Evolutionary conservation across 495 filamentous ascomycete species (phyloP).

Genomic region (Lasiosphaeria miniovina): DNA sequence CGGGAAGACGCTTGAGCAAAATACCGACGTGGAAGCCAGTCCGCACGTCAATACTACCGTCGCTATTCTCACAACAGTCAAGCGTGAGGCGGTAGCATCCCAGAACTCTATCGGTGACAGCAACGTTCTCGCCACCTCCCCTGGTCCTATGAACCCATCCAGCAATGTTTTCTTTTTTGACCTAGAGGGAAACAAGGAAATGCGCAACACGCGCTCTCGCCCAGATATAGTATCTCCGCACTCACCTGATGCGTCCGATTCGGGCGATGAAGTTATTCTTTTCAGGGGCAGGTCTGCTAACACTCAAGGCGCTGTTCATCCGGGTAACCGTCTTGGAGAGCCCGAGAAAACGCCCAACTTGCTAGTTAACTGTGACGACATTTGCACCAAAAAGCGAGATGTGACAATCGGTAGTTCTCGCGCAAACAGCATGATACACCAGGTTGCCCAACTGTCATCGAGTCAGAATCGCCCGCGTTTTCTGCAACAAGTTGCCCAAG

Average conservation of each 20-base stretch:
- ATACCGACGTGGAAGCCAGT: too few species aligned
- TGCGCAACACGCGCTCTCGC: not conserved
- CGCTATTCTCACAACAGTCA: too few species aligned
- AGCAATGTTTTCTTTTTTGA: conserved; percentile 28
- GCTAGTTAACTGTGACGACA: not conserved
- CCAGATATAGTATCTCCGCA: conserved; percentile 26
- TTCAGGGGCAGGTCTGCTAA: conserved; percentile 54
- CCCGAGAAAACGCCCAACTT: not conserved
- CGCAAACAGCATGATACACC: not conserved
- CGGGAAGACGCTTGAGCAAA: too few species aligned
- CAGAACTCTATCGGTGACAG: not conserved
- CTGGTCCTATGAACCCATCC: not conserved
- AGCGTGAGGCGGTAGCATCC: too few species aligned
- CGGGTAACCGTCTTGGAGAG: too few species aligned
- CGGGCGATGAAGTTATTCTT: conserved; percentile 64
- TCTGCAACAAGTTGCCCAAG: conserved; percentile 7
- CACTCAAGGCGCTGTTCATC: not conserved
- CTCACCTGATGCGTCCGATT: conserved; percentile 46
- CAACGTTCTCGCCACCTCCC: not conserved
- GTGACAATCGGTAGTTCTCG: not conserved
- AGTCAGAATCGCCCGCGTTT: not conserved
- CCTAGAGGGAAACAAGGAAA: conserved; percentile 20
- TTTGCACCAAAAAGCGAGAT: not conserved
- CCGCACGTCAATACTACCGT: too few species aligned
- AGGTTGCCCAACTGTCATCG: not conserved